A percentile compares a stretch with the other conserved stretches of the same genome.
phyloP scores from a whole-genome alignment of 352 stramenopile species.

The Elongisporangium anandrum region DNA sequence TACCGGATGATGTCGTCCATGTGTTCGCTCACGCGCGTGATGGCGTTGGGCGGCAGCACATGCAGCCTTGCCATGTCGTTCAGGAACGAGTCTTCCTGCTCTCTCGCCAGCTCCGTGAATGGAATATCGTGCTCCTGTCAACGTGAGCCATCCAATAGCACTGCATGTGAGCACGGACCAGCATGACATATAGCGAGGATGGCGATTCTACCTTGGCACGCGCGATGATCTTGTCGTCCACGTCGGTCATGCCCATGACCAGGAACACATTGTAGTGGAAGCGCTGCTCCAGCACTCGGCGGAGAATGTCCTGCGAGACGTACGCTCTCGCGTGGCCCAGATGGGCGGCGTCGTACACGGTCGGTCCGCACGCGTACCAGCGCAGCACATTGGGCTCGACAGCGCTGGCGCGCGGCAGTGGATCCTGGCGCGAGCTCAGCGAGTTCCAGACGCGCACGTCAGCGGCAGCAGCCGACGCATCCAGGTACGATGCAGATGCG shows the following conservation, averaged over 20 bases:
- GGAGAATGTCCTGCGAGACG: conserved; percentile 92
- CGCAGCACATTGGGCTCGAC: conserved; percentile 46
- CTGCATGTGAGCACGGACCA: not conserved
- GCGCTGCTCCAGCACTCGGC: conserved; percentile 79
- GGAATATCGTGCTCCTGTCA: conserved; percentile 26
- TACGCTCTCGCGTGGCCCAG: conserved; percentile 97
- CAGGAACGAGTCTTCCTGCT: conserved; percentile 70
- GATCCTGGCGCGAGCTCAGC: conserved; percentile 31
- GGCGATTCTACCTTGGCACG: conserved; percentile 15
- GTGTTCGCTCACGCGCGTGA: conserved; percentile 93
- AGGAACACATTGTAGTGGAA: conserved; percentile 93
- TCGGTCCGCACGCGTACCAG: conserved; percentile 99
- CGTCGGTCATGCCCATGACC: conserved; percentile 96
- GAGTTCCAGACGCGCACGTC: conserved; percentile 57
- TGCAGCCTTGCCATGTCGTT: conserved; percentile 55
- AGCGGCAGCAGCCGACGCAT: not conserved
- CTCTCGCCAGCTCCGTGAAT: conserved; percentile 43
- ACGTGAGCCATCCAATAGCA: not conserved
- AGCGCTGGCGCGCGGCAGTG: conserved; percentile 34
- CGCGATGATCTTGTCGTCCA: conserved; percentile 98
- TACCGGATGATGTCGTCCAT: conserved; percentile 95
- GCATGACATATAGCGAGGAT: not conserved
- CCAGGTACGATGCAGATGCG: not conserved
- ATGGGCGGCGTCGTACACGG: conserved; percentile 98
- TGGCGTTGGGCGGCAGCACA: conserved; percentile 47